Base-by-base conservation (phyloP, 1,139 yeast genomes). In the Meyerozyma athensensis region DNA sequence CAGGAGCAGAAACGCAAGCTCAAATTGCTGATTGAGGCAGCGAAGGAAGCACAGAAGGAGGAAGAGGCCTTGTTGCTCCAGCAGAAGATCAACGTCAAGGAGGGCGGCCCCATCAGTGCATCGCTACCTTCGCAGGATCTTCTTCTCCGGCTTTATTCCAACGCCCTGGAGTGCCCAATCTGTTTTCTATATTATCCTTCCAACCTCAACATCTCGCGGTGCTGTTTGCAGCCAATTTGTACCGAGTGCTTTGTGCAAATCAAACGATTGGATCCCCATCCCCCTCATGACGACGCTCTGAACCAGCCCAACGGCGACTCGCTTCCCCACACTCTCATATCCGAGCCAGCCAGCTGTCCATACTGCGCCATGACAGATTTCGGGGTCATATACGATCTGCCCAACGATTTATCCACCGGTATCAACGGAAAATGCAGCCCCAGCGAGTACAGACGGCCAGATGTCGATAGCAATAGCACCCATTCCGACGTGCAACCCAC, bases 161-260 rank as follows among this genome's bases (percentile, higher is more conserved):
- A 76, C 39, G 77, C 86, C 2, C 62, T 72, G 21, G 98, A 92
- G 54, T 92, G 98, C 57, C 97, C 98, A 8, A 92, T 92, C 47
- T 92, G 98, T 56, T 92, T 92, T 58, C 71, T 92, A 17, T 86
- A 74, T 54, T 86, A 83, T 55, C 98, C 98, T 1, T 71, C 74
- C 34, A 78, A 80, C 51, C 63, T 90, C 47, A 92, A 92, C 62
- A 59, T 74, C 37, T 83, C 96, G n/a, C 70, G 95, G 35, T 92
- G 98, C 59, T 92, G 98, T 57, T 74, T 78, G 36, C 97, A 92
- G 58, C 92, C 95, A 2, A 89, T 92, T 17, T 92, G 98, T 61
- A 77, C 96, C 1, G 98, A 92, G 61, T 92, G 98, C 58, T 92
- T 92, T 73, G 97, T 90, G 7, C 97, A 90, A 58, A 89, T 92